Evolutionary conservation across 169 alveolate genomes (phyloP).

Genomic region (Plasmodium adleri): DNA sequence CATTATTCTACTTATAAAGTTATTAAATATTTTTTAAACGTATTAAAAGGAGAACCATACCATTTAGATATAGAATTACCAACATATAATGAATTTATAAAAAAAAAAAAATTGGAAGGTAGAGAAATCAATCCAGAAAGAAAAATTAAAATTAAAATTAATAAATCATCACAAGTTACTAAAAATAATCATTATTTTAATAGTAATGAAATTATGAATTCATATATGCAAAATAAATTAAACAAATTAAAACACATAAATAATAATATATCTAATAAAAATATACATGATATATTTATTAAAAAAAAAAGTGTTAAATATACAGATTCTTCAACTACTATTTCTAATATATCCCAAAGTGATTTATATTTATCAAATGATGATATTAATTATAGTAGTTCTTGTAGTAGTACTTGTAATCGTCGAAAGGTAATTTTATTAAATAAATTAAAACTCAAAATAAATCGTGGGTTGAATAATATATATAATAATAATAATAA

Average conservation of each 20-base stretch:
- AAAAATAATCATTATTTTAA: background rate
- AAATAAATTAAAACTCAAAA: constrained; percentile 22
- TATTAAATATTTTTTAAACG: constrained; percentile 47
- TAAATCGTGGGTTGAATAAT: constrained; percentile 4
- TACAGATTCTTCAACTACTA: constrained; percentile 45
- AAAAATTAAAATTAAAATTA: constrained; percentile 5
- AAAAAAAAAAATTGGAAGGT: constrained; percentile 13
- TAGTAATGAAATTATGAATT: constrained; percentile 8
- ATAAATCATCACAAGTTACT: no score
- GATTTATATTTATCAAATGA: constrained; percentile 53
- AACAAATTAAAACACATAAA: background rate
- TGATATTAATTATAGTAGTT: constrained; percentile 16
- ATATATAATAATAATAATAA: background rate
- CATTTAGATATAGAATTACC: constrained; percentile 52
- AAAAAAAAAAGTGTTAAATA: constrained; percentile 1
- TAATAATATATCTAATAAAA: background rate
- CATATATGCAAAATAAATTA: background rate
- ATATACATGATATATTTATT: background rate
- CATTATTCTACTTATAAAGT: constrained; percentile 73
- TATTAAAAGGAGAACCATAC: constrained; percentile 67
- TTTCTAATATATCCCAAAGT: constrained; percentile 35
- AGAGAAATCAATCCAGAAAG: constrained; percentile 1
- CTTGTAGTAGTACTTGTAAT: constrained; percentile 11
- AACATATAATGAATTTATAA: constrained; percentile 28
- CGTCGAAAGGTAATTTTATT: constrained; percentile 10